A percentile compares a stretch with the other conserved stretches of the same genome.
Evolutionary conservation across 2,329 filamentous ascomycete genomes (phyloP).

Genomic region (Exophiala dermatitidis): DNA sequence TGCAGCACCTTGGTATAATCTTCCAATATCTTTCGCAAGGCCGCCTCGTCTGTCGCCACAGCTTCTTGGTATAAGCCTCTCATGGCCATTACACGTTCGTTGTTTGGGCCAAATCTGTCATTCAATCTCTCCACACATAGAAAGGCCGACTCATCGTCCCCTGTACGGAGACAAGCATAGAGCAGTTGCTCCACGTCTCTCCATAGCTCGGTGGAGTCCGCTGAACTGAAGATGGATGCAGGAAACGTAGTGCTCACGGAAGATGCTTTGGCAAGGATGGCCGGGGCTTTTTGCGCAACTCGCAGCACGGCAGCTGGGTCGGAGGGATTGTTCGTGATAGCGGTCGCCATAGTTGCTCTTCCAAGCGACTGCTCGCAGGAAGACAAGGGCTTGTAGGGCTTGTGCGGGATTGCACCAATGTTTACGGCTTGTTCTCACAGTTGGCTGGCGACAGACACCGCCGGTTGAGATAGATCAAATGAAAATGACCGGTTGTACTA

Average conservation of each 20-base stretch:
- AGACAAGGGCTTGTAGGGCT: neutral
- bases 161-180: constrained; percentile 72
- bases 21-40: constrained; percentile 62
- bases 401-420: too few relatives aligned
- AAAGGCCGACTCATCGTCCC: constrained; percentile 71
- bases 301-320: constrained; percentile 43
- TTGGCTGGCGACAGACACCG: too few relatives aligned
- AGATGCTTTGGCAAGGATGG: constrained; percentile 44
- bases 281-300: constrained; percentile 38
- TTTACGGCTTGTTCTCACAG: too few relatives aligned
- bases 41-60: constrained; percentile 57
- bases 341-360: constrained; percentile 13
- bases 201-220: constrained; percentile 76
- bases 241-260: constrained; percentile 44
- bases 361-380: neutral
- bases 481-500: too few relatives aligned
- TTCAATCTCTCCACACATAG: constrained; percentile 68
- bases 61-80: constrained; percentile 80
- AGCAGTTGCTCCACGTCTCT: constrained; percentile 79
- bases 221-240: constrained; percentile 44
- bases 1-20: constrained; percentile 70
- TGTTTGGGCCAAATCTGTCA: constrained; percentile 70
- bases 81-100: constrained; percentile 80
- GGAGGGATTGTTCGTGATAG: constrained; percentile 21
- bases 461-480: too few relatives aligned